Evolutionary conservation across 1,284 basidiomycete genomes (phyloP), one percentile per base, ranked within the genome.

Genomic region (Neotropicomus parvogracilis): DNA sequence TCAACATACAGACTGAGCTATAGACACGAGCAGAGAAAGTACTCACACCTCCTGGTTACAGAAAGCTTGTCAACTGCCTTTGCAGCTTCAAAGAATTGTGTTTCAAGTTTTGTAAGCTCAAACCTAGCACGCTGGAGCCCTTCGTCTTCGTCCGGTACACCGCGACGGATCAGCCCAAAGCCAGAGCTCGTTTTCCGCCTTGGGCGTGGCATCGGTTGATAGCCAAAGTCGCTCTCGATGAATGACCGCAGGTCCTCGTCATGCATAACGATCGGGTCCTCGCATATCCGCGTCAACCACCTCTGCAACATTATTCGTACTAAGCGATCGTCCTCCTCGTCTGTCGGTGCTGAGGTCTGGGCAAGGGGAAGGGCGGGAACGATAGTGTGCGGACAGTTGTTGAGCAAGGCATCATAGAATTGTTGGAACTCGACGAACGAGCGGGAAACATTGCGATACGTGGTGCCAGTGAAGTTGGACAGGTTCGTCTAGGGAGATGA

Each of bases 221-320:
- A 91, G 19, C 95, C 94, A 72, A 97, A 97, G 69, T 97, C 94
- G 57, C 85, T 92, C 70, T 97, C 94, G 53, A 97, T 80, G 65
- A 97, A 97, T 24, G 87, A 85, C 33, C 93, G 81, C 53, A 95
- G 68, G 65, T 97, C 95, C 61, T 97, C 94, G 55, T 97, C 93
- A 49, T 83, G 73, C 36, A 91, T 73, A 40, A 97, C 68, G 48
- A 94, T 90, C 1, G 83, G 82, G 64, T 97, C 91, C 60, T 92
- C 89, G 67, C 88, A 93, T 32, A 97, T 80, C 43, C 94, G 75
- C 7, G 88, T 84, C 50, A 95, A 79, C 93, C 94, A 97, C 51
- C 90, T 77, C 69, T 97, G 95, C 20, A 97, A 75, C 77, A 93
- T 91, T 54, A 94, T 88, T 62, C 87, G 86, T 33, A 97, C 91